phyloP scores from a whole-genome alignment of 2,329 filamentous ascomycete species.

The Ophiosphaerella korrae region DNA sequence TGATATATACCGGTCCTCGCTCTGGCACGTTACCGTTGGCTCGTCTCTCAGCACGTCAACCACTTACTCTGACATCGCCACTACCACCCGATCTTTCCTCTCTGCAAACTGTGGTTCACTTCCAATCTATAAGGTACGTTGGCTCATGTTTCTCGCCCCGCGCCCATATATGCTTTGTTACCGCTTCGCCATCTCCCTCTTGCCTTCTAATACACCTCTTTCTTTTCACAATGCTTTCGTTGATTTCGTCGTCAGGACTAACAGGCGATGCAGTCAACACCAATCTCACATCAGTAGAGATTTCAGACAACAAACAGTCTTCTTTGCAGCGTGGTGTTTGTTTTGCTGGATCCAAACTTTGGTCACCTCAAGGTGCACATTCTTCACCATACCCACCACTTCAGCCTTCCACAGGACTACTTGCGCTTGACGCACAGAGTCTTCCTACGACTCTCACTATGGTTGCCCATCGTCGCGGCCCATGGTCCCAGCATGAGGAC shows the following conservation, averaged over 20 bases:
- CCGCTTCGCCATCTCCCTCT: too few relatives aligned
- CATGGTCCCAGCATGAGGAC: conserved; percentile 83
- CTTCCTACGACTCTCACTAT: conserved; percentile 34
- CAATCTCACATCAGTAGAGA: neutral
- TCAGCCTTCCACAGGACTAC: neutral
- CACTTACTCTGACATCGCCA: conserved; percentile 12
- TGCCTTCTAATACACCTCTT: too few relatives aligned
- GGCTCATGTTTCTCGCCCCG: neutral
- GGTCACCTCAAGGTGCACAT: neutral
- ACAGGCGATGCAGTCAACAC: conserved; percentile 4
- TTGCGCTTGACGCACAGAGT: neutral
- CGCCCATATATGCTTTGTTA: neutral
- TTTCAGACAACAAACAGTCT: neutral
- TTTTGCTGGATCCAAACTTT: neutral
- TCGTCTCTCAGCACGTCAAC: conserved; percentile 21
- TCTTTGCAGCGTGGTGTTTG: neutral
- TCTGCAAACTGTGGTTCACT: conserved; percentile 9
- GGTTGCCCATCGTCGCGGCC: conserved; percentile 71
- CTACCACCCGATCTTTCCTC: conserved; percentile 5
- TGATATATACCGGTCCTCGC: conserved; percentile 43
- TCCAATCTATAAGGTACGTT: conserved; percentile 10
- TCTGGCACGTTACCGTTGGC: conserved; percentile 37
- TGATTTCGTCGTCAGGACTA: conserved; percentile 4
- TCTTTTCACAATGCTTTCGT: too few relatives aligned
- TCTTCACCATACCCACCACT: neutral